phyloP scores from a whole-genome alignment of 495 filamentous ascomycete species.

The Acidiella bohemica region DNA sequence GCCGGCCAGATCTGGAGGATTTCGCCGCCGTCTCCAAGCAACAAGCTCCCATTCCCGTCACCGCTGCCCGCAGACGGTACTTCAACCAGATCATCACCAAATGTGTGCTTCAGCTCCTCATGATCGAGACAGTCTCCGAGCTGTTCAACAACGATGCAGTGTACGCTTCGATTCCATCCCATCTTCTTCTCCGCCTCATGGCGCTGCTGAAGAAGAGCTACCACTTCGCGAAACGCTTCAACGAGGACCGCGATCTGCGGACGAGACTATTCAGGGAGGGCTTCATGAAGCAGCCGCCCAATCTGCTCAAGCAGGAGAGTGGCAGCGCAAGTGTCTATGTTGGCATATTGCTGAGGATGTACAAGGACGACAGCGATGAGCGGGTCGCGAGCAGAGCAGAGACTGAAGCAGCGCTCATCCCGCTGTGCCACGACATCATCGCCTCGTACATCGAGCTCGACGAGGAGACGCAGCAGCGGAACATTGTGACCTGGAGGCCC shows the following conservation, averaged over 20 bases:
- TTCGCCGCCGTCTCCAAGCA: slow-evolving; percentile 57
- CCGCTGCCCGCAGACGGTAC: slow-evolving; percentile 81
- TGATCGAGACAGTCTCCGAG: slow-evolving; percentile 98
- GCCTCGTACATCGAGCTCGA: slow-evolving; percentile 68
- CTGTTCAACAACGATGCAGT: slow-evolving; percentile 95
- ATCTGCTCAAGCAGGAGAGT: slow-evolving; percentile 94
- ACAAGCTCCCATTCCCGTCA: slow-evolving; percentile 82
- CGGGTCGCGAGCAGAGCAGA: slow-evolving; percentile 60
- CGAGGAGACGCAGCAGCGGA: slow-evolving; percentile 87
- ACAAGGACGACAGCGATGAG: slow-evolving; percentile 74
- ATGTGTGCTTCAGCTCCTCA: slow-evolving; percentile 90
- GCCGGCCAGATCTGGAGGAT: slow-evolving; percentile 51
- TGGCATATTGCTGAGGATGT: slow-evolving; percentile 90
- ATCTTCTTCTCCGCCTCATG: slow-evolving; percentile 84
- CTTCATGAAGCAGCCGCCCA: slow-evolving; percentile 99
- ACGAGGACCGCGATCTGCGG: slow-evolving; percentile 87
- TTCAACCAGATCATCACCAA: slow-evolving; percentile 99
- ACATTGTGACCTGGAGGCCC: slow-evolving; percentile 90
- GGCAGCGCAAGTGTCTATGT: slow-evolving; percentile 89
- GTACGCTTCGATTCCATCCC: slow-evolving; percentile 80
- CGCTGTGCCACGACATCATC: slow-evolving; percentile 88
- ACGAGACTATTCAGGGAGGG: slow-evolving; percentile 92
- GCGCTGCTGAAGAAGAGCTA: slow-evolving; percentile 84
- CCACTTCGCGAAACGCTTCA: slow-evolving; percentile 92
- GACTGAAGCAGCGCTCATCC: slow-evolving; percentile 82